Evolutionary conservation across 129 eudicot species (phyloP).

Genomic region (Flaveria trinervia): DNA sequence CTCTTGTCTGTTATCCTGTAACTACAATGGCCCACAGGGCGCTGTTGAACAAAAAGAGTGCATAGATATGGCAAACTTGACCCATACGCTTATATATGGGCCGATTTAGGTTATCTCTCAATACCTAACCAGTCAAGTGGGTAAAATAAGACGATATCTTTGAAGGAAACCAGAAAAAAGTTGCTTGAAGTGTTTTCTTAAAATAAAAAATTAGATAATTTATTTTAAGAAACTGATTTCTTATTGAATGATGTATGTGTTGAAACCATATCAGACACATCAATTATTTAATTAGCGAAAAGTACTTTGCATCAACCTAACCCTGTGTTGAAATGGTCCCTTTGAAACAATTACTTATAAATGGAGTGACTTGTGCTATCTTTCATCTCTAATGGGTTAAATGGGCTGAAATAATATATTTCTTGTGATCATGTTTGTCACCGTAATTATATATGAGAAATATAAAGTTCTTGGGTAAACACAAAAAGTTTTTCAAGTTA

Average conservation of each 20-base stretch:
- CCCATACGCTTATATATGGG: not conserved
- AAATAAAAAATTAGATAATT: not conserved
- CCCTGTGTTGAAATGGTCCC: not conserved
- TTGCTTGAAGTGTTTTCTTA: not conserved
- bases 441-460: not conserved
- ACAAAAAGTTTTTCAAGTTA: not conserved
- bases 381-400: not conserved
- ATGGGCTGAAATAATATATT: no score
- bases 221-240: not conserved
- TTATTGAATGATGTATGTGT: not conserved
- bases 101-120: not conserved
- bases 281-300: not conserved
- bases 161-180: not conserved
- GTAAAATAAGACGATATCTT: not conserved
- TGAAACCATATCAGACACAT: not conserved
- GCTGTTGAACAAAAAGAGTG: not conserved
- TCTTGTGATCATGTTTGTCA: not conserved
- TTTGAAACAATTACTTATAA: not conserved
- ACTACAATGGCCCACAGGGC: not conserved
- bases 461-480: not conserved
- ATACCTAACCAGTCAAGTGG: not conserved
- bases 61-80: not conserved
- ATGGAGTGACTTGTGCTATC: not conserved
- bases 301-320: not conserved
- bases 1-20: not conserved